phyloP scores from a whole-genome alignment of 345 rosid genomes.

The Syzygium oleosum region DNA sequence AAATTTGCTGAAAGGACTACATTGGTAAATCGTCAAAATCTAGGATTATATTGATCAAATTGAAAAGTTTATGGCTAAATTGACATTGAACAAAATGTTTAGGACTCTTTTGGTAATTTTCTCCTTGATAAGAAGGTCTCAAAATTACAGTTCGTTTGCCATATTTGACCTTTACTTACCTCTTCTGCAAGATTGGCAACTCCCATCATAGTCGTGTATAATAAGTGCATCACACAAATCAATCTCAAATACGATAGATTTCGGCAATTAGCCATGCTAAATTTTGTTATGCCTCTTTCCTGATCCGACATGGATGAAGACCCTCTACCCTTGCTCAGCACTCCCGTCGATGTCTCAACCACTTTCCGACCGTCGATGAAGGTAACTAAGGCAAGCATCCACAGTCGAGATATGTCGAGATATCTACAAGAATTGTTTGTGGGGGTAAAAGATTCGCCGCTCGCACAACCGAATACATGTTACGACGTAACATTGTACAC shows the following conservation, averaged over 20 bases:
- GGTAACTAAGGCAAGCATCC: background rate
- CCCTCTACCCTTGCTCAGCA: background rate
- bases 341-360: background rate
- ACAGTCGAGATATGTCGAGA: background rate
- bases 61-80: rapidly evolving
- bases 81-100: background rate
- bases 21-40: background rate
- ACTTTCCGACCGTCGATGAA: background rate
- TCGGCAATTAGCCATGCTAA: background rate
- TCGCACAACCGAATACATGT: too few species aligned
- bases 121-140: background rate
- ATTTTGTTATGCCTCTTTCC: background rate
- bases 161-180: background rate
- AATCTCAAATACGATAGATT: background rate
- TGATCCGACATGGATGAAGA: background rate
- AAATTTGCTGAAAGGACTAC: too few species aligned
- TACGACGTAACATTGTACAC: background rate
- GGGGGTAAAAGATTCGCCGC: background rate
- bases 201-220: background rate
- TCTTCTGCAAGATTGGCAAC: background rate
- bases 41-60: background rate
- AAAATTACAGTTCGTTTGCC: background rate
- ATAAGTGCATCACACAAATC: background rate
- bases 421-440: background rate
- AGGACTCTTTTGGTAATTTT: background rate